These are phyloP conservation scores for Aspergillus terreus DNA, from an alignment of 2,329 filamentous ascomycete species.

Conservation along the genomic window DNA sequence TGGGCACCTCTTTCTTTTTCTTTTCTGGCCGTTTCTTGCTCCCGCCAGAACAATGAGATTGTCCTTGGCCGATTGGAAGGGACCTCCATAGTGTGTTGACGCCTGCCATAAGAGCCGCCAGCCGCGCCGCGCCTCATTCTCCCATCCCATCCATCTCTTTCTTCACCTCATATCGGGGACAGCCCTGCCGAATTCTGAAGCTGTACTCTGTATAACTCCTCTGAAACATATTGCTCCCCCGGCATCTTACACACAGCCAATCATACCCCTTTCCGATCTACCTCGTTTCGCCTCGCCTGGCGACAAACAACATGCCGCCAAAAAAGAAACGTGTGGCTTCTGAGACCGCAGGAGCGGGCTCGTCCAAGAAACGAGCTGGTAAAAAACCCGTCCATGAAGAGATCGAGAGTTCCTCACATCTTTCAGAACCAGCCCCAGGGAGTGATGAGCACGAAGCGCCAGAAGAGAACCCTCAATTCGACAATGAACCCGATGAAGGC, in stretches of 20 bases:
- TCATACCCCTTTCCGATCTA: neutral
- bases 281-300: neutral
- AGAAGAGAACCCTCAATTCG: neutral
- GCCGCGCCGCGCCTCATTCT: neutral
- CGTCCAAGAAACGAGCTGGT: too few species aligned
- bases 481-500: neutral
- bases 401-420: neutral
- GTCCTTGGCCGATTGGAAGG: neutral
- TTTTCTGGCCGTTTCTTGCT: neutral
- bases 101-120: neutral
- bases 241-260: neutral
- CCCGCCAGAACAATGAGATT: neutral
- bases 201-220: too few species aligned
- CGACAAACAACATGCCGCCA: neutral
- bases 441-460: neutral
- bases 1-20: neutral
- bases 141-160: too few species aligned
- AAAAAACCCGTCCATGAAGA: neutral
- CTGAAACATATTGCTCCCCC: neutral
- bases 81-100: neutral
- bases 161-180: too few species aligned
- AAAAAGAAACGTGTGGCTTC: neutral
- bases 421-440: neutral
- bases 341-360: neutral
- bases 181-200: too few species aligned